Evolutionary conservation across 2,329 filamentous ascomycete species (phyloP), one percentile per base, ranked within the genome.

Genomic region (Cercospora zeae-maydis): DNA sequence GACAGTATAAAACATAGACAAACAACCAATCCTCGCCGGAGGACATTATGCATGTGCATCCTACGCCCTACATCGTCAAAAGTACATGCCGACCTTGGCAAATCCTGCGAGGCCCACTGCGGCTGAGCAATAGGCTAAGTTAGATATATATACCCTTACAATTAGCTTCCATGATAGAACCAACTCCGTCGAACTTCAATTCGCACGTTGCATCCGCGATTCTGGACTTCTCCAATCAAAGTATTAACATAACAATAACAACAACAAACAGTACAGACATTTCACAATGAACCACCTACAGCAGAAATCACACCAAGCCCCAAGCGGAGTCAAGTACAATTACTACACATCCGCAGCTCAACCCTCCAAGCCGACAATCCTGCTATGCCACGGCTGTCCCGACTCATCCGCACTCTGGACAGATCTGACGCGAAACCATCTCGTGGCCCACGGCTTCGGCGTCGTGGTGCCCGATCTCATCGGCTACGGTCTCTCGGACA

Each of bases 311-410:
- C 57, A 59, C 57, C 33, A 36, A n/a, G 33, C 57, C 11, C 16
- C 30, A 33, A 59, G 51, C 13, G 42, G 59, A 11, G 51, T 76
- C 64, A 76, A 69, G 4, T 81, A 80, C 69, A 75, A 73, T 7
- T 80, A 78, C 69, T 78, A 79, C 4, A 69, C 71, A 10, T 47
- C 21, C 61, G 67, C 51, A 69, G 72, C 61, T 1, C 21, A 57
- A 3, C 51, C 34, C 33, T 34, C 42, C 11, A 75, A 75, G 3
- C 75, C 78, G 0, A 68, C 81, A 31, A 61, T 80, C 11, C 74
- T 81, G 19, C 62, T 69, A 24, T 58, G 78, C 11, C 82, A 83
- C 70, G 81, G 82, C 55, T 83, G 78, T 65, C 82, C 81, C 3
- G 80, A 81, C 63, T 70, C 75, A 30, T 77, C 80, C 0, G 71